These are phyloP conservation scores for Triadica sebifera DNA, from an alignment of 345 rosid genomes.

Conservation along the genomic window DNA sequence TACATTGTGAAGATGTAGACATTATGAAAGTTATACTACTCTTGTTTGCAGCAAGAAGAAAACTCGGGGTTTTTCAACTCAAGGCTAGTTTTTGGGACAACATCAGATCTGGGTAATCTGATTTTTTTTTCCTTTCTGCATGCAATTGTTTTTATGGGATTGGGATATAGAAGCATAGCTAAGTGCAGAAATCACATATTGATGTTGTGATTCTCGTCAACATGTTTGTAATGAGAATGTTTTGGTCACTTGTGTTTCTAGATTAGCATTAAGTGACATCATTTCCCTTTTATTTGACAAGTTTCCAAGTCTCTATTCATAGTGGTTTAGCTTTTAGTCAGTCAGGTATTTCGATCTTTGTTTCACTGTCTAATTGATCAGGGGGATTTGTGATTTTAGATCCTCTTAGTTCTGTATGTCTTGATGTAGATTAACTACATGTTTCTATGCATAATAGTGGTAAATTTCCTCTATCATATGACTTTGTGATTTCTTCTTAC, in stretches of 20 bases:
- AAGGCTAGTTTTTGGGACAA: constrained; percentile 78
- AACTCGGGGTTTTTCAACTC: constrained; percentile 48
- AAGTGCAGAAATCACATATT: neutral
- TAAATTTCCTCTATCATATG: too few species aligned
- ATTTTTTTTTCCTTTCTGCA: neutral
- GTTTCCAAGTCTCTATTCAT: neutral
- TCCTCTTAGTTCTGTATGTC: neutral
- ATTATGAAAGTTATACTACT: neutral
- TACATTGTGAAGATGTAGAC: neutral
- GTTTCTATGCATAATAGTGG: neutral
- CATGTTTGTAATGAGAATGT: neutral
- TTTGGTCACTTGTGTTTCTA: neutral
- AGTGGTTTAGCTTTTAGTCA: neutral
- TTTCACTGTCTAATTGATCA: neutral
- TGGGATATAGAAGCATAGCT: neutral
- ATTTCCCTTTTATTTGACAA: neutral
- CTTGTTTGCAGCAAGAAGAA: constrained; percentile 53
- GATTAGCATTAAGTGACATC: neutral
- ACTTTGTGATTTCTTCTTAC: too few species aligned
- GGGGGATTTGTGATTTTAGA: neutral
- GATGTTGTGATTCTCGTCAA: neutral
- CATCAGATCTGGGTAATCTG: constrained; percentile 67
- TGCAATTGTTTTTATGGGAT: neutral
- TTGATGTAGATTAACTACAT: too few species aligned
- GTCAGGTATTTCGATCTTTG: neutral